A percentile compares a stretch with the other conserved stretches of the same genome.
Conservation (phyloP, 1,139 yeast genomes). For the Saccharomyces pastorianus region DNA sequence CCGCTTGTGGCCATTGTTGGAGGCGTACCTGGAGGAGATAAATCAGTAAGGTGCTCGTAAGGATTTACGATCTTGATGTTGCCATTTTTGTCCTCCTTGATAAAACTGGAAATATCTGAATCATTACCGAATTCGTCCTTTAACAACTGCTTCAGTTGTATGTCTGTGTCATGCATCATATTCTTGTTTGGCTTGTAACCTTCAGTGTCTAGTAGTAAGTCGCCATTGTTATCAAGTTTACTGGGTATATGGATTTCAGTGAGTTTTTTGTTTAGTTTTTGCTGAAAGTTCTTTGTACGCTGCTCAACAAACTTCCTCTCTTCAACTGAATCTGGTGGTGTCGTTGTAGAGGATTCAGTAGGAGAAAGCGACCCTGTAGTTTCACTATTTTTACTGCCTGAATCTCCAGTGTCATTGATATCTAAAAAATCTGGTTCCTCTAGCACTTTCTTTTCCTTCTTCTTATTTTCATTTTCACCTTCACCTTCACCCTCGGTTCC, state of each 20-base stretch:
- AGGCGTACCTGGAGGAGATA: slow-evolving; percentile 15
- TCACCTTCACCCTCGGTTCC: slow-evolving; percentile 5
- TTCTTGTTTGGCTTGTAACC: slow-evolving; percentile 88
- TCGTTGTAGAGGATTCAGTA: neutral
- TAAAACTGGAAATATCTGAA: slow-evolving; percentile 41
- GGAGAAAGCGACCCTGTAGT: neutral
- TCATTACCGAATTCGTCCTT: slow-evolving; percentile 60
- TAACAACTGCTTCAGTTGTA: slow-evolving; percentile 61
- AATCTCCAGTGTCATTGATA: slow-evolving; percentile 17
- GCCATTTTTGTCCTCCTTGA: slow-evolving; percentile 62
- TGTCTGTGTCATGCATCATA: slow-evolving; percentile 61
- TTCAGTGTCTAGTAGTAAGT: slow-evolving; percentile 84
- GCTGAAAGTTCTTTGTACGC: slow-evolving; percentile 32
- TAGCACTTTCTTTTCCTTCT: slow-evolving; percentile 13
- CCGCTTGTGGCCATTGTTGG: slow-evolving; percentile 21
- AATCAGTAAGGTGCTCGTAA: slow-evolving; percentile 27
- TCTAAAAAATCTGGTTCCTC: slow-evolving; percentile 56
- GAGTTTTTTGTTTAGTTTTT: slow-evolving; percentile 56
- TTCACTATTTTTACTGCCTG: neutral
- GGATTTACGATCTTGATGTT: slow-evolving; percentile 55
- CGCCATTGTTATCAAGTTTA: slow-evolving; percentile 83
- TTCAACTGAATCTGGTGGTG: neutral
- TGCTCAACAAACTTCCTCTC: slow-evolving; percentile 8
- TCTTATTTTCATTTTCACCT: slow-evolving; percentile 3
- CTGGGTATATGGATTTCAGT: slow-evolving; percentile 75